Conservation (phyloP, 345 rosid species). For the Sapria himalayana region DNA sequence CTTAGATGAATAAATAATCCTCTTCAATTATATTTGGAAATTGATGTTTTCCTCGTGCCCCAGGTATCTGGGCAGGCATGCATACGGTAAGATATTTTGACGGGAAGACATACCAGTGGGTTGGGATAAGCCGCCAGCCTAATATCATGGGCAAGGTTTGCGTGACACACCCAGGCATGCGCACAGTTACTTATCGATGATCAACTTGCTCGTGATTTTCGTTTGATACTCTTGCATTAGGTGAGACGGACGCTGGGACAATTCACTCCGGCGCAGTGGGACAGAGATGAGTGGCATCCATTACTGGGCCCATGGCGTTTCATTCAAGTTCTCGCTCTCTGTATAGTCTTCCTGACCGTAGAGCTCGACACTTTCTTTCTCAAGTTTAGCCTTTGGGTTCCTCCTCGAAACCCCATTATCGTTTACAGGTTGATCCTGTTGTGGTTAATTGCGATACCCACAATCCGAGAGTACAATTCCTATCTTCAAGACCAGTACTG, state of each 20-base stretch:
- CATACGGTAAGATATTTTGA: slow-evolving; percentile 81
- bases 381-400: slow-evolving; percentile 92
- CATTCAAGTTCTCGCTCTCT: slow-evolving; percentile 78
- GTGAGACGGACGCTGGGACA: slow-evolving; percentile 79
- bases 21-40: neutral
- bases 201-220: no score
- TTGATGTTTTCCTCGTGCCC: neutral
- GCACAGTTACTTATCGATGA: no score
- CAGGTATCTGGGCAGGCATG: slow-evolving; percentile 99
- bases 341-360: slow-evolving; percentile 66
- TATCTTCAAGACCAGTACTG: slow-evolving; percentile 80
- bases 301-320: slow-evolving; percentile 95
- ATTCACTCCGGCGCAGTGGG: slow-evolving; percentile 98
- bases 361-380: slow-evolving; percentile 96
- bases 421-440: slow-evolving; percentile 78
- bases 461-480: slow-evolving; percentile 86
- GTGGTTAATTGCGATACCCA: slow-evolving; percentile 97
- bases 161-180: no score
- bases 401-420: slow-evolving; percentile 83
- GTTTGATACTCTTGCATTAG: slow-evolving; percentile 24
- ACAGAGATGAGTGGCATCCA: slow-evolving; percentile 98
- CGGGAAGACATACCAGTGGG: slow-evolving; percentile 97
- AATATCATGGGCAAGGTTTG: slow-evolving; percentile 68
- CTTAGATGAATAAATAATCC: no score
- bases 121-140: slow-evolving; percentile 92